These are phyloP conservation scores for Leishmania tarentolae DNA, from an alignment of 208 protist genomes.

Conservation along the genomic window DNA sequence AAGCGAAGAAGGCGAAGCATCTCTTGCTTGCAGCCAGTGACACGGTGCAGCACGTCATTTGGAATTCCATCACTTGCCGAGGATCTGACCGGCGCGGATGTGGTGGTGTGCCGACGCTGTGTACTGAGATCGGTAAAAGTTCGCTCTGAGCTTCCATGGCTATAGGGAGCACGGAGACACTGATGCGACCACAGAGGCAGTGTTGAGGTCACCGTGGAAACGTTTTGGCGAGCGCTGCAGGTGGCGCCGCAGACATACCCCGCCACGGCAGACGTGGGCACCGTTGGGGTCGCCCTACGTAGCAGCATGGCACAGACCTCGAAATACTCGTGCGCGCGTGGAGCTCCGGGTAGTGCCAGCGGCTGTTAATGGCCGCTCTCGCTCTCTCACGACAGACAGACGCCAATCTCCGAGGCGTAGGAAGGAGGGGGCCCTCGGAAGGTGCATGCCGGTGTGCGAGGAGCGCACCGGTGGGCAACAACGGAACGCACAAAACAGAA, in stretches of 20 bases:
- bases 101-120: background rate
- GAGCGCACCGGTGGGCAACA: background rate
- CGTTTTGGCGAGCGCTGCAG: background rate
- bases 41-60: constrained; percentile 6
- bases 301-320: background rate
- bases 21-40: constrained; percentile 5
- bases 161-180: background rate
- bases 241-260: background rate
- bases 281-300: background rate
- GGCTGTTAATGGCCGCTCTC: background rate
- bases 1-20: constrained; percentile 23
- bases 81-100: background rate
- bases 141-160: background rate
- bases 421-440: background rate
- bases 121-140: background rate
- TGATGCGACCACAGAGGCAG: background rate
- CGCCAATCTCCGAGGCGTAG: background rate
- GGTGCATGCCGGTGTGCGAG: background rate
- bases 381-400: background rate
- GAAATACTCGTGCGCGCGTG: background rate
- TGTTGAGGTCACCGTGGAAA: background rate
- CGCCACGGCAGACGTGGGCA: background rate
- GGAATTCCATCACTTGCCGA: background rate
- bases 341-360: background rate
- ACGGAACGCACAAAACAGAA: background rate